Evolutionary conservation across 345 rosid genomes (phyloP), one percentile per base, ranked within the genome.

Genomic region (Melaleuca quinquenervia): DNA sequence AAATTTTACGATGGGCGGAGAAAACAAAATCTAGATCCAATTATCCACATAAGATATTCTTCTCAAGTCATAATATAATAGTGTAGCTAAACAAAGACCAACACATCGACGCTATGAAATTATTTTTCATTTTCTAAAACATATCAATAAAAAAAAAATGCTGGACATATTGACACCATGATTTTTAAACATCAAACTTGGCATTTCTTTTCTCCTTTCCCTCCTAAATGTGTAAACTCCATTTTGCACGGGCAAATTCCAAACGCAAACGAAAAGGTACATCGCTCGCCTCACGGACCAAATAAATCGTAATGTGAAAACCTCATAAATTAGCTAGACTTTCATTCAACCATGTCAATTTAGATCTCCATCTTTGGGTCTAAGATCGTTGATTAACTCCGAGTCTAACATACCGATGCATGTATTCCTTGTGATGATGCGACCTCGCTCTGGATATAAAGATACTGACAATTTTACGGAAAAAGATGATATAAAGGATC

Each of bases 81-180:
- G 15, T 15, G 20, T 29, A 0, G 3, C 32, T 22, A 16, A 18
- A 64, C 0, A 2, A 20, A 10, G 3, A 32, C 18, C 24, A 3
- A 32, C 24, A 32, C 18, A 0, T 18, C 16, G 8, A 32, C 8
- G 13, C 7, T 10, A 1, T 18, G 2, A 70, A 32, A 8, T 70
- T 8, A 2, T 70, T 70, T 32, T 27, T 32, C 21, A 1, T 64
- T 29, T 70, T 16, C 9, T 1, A 32, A 70, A 9, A 5, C 8
- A 14, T 6, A 70, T 18, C 3, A 16, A 70, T 18, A 41, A 70
- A 70, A 32, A 32, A 41, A 70, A 70, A 32, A 32, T 1, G 32
- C 32, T 4, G 3, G 3, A 70, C 1, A 1, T 0, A 3, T 64
- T 16, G 22, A 29, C 22, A 15, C 41, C 41, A 12, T 64, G 11